A percentile compares a stretch with the other conserved stretches of the same genome.
Conservation (phyloP, 768 basidiomycete species). For the Flagelloscypha sp. region DNA sequence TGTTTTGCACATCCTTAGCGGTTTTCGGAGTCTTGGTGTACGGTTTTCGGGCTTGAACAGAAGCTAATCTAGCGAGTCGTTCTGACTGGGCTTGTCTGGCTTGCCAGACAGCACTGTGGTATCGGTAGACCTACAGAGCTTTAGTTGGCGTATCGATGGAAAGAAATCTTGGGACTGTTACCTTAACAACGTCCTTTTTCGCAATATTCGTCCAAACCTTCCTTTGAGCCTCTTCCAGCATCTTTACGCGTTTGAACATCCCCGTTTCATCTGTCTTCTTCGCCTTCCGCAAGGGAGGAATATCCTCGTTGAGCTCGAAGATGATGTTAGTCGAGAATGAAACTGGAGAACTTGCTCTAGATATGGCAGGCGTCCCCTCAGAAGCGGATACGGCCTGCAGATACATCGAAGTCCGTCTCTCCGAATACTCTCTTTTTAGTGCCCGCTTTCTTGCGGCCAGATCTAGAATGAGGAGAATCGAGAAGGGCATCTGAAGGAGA, state of each 20-base stretch:
- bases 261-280: constrained; percentile 68
- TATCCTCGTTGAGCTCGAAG: constrained; percentile 62
- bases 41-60: constrained; percentile 71
- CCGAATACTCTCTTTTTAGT: constrained; percentile 55
- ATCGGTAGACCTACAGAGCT: constrained; percentile 64
- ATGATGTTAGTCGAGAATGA: constrained; percentile 50
- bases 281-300: constrained; percentile 66
- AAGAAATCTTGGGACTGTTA: constrained; percentile 17
- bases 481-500: no score
- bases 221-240: constrained; percentile 74
- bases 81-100: constrained; percentile 63
- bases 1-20: constrained; percentile 75
- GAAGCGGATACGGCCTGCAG: constrained; percentile 34
- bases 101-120: constrained; percentile 57
- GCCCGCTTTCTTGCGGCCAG: constrained; percentile 45
- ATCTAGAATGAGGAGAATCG: constrained; percentile 42
- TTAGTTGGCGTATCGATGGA: constrained; percentile 5
- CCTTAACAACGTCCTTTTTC: constrained; percentile 76
- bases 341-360: constrained; percentile 63
- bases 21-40: constrained; percentile 68
- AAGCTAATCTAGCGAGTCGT: constrained; percentile 66
- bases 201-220: constrained; percentile 92
- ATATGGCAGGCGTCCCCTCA: constrained; percentile 63
- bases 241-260: constrained; percentile 67
- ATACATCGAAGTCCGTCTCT: constrained; percentile 42